Evolutionary conservation across 1,284 basidiomycete species (phyloP).

Genomic region (Stygiomarasmius scandens): DNA sequence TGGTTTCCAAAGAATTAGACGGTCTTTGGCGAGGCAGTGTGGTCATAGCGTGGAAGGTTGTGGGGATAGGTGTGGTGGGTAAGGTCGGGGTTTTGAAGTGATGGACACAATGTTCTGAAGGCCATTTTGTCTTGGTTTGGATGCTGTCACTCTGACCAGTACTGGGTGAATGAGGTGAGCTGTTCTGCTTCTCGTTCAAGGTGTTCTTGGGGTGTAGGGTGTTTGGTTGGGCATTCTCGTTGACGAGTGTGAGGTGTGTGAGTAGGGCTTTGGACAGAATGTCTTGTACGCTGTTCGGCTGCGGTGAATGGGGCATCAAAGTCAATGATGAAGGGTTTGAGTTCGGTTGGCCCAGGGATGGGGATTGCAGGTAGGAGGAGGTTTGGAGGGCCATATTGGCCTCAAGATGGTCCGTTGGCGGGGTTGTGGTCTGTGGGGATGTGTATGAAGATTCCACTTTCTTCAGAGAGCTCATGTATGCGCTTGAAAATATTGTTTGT

Average conservation of each 20-base stretch:
- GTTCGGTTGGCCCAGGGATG: background rate
- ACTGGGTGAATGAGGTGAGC: background rate
- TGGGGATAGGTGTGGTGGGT: conserved; percentile 15
- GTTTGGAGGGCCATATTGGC: background rate
- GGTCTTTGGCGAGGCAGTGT: conserved; percentile 20
- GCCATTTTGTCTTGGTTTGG: background rate
- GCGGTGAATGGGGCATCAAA: conserved; percentile 23
- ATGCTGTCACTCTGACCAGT: background rate
- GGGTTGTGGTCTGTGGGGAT: background rate
- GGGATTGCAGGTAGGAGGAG: background rate
- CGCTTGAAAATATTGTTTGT: conserved; percentile 27
- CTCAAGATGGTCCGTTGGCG: background rate
- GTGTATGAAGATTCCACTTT: background rate
- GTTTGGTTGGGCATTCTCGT: background rate
- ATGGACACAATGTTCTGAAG: background rate
- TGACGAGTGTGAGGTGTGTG: background rate
- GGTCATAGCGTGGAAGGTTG: conserved; percentile 15
- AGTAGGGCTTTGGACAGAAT: background rate
- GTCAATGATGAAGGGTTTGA: conserved; percentile 18
- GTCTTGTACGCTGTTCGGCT: conserved; percentile 6
- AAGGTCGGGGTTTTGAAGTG: background rate
- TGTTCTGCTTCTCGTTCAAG: background rate
- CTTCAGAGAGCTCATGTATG: conserved; percentile 17
- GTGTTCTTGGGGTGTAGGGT: background rate
- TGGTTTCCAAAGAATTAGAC: conserved; percentile 17